Base-by-base conservation (phyloP, 192 early-diverging fungal species). In the Rhizophagus prolifer region DNA sequence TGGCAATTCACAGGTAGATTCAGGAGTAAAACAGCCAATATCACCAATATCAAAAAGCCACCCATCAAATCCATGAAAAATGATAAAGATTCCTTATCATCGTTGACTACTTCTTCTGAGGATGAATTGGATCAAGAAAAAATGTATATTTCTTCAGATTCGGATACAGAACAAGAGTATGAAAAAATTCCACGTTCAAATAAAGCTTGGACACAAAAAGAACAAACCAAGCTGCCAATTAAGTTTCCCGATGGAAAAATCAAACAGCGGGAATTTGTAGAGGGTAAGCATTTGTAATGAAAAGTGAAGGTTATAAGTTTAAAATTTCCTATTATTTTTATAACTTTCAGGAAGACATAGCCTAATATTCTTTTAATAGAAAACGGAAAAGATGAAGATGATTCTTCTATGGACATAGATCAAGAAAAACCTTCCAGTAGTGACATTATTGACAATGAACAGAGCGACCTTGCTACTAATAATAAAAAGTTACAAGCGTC, bases 151-250 rank as follows among this genome's bases (percentile, higher is more conserved):
- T 54, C 47, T 54, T 54, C 47, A 54, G 6, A 83, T 31, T 85
- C 86, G 12, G 88, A 87, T 41, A 88, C 88, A 19, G 92, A 94
- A 79, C 87, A 90, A 81, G 82, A 86, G 28, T 92, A 91, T 74
- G 91, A 94, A 78, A 79, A 76, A 60, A 81, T 78, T 63, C 88
- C 90, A 12, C 85, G 91, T 68, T 70, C 79, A 41, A 77, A 84
- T n/a, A 79, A 80, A 14, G 88, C 87, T 41, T 90, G 88, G 90
- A 81, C 79, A 23, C 78, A 81, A 54, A 85, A 88, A 59, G 87
- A 88, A 23, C 85, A 85, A 69, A 88, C 84, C n/a, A 84, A 88
- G 44, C 75, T 94, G 66, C 93, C 93, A 3, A 91, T 92, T 81
- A 92, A 90, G 70, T 81, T 88, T 21, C 80, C 90, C 2, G 87